These are phyloP conservation scores for Sarocladium brachiariae DNA, from an alignment of 2,329 filamentous ascomycete species.

Conservation along the genomic window DNA sequence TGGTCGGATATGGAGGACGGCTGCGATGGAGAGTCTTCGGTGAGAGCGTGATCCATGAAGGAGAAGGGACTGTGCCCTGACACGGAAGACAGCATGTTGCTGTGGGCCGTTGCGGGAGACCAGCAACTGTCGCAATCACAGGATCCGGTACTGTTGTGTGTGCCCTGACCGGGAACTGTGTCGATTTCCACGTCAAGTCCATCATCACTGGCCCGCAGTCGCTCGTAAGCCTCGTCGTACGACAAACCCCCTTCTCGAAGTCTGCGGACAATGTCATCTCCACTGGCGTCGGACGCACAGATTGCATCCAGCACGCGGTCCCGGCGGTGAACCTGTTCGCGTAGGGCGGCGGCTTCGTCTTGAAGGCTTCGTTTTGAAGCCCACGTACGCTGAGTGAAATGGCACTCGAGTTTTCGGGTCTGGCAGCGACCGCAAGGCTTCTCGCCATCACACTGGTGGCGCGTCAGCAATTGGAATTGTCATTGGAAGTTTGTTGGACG, in stretches of 20 bases:
- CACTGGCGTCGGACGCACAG: slow-evolving; percentile 1
- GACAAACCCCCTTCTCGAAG: not conserved
- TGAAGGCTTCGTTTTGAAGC: slow-evolving; percentile 4
- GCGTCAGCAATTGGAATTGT: no score
- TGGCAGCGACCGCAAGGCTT: slow-evolving; percentile 6
- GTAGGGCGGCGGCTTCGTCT: slow-evolving; percentile 1
- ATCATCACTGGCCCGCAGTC: not conserved
- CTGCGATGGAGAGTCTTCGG: not conserved
- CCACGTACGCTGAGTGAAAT: slow-evolving; percentile 5
- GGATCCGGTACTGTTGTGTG: not conserved
- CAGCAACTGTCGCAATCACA: slow-evolving; percentile 1
- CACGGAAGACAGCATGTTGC: slow-evolving; percentile 1
- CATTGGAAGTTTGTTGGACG: no score
- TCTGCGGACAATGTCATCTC: slow-evolving; percentile 1
- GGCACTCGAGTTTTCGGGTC: slow-evolving; percentile 1
- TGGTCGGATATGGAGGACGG: not conserved
- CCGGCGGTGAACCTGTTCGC: slow-evolving; percentile 1
- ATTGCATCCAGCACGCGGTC: slow-evolving; percentile 4
- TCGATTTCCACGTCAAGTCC: not conserved
- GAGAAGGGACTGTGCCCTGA: slow-evolving; percentile 6
- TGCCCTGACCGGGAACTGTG: not conserved
- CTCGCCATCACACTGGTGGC: slow-evolving; percentile 5
- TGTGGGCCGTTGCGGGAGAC: slow-evolving; percentile 1
- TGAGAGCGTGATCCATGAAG: not conserved
- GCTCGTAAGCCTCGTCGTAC: slow-evolving; percentile 3